phyloP scores from a whole-genome alignment of 805 yeast genomes.

The Candida sithepensis region DNA sequence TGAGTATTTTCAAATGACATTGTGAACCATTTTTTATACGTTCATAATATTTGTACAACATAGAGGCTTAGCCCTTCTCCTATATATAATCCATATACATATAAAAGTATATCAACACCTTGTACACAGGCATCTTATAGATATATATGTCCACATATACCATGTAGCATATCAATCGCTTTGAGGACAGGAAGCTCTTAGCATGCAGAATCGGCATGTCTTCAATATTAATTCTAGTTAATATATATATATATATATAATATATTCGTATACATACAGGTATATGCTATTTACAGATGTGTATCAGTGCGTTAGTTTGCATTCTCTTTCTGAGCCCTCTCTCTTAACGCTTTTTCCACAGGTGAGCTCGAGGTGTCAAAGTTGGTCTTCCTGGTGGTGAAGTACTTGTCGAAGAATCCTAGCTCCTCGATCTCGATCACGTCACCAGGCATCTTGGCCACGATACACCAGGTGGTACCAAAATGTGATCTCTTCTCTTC shows the following conservation, averaged over 20 bases:
- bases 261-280: not conserved
- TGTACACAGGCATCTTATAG: too few species aligned
- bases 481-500: constrained; percentile 78
- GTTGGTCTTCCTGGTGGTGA: constrained; percentile 31
- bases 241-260: not conserved
- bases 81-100: too few species aligned
- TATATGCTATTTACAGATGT: not conserved
- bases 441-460: constrained; percentile 74
- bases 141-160: too few species aligned
- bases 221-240: too few species aligned
- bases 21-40: too few species aligned
- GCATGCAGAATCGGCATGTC: too few species aligned
- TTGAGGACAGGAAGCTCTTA: too few species aligned
- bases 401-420: constrained; percentile 48
- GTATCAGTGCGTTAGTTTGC: not conserved
- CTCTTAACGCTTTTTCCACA: constrained; percentile 1
- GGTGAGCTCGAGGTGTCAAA: constrained; percentile 26
- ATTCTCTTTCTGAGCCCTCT: not conserved
- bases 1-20: too few species aligned
- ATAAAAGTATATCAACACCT: too few species aligned
- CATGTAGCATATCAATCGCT: too few species aligned
- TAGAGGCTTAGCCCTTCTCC: too few species aligned
- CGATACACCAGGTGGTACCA: constrained; percentile 88
- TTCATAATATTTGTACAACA: too few species aligned
- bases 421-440: constrained; percentile 44